Base-by-base conservation (phyloP, 192 early-diverging fungal species). In the Mortierella alpina region DNA sequence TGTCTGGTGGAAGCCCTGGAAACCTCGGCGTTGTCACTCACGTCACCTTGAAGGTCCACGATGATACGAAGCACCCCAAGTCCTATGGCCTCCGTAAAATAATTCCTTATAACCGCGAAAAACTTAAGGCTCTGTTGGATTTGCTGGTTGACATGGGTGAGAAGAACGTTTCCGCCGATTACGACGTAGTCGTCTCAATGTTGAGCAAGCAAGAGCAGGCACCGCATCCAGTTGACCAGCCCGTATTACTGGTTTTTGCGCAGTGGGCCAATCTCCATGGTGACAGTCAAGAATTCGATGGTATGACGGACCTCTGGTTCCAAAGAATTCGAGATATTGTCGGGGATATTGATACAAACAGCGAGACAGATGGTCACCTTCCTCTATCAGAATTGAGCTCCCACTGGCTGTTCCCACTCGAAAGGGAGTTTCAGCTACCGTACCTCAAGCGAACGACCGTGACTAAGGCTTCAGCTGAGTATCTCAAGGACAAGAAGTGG, bases 21-120 rank as follows among this genome's bases (percentile, higher is more conserved):
- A 82, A 82, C 64, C 73, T 82, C 73, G 79, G 79, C 15, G 79
- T 73, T 48, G 7, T 82, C 39, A 83, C 81, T 6, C 22, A 83
- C 47, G 68, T 71, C n/a, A 75, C 72, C 5, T 18, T 75, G 20
- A 49, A 31, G 13, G 63, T 75, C 9, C 66, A 55, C 44, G 44
- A 49, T 23, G 81, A 83, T n/a, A 45, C 70, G 23, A 73, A 75
- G 47, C 17, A 83, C 54, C 68, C 67, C 1, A 23, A 67, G 23
- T 83, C 81, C 42, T 65, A 69, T 55, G 77, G 77, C 20, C n/a
- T 81, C 22, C 46, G 70, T 22, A 50, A 41, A 20, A 4, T 42
- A 15, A 68, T 40, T 44, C 64, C 63, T 42, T 81, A 65, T 22
- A 15, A n/a, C 40, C 31, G 45, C 0, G 45, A 68, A 7, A 14